A percentile compares a stretch with the other conserved stretches of the same genome.
These are phyloP conservation scores for Didymella glomerata DNA, from an alignment of 2,329 filamentous ascomycete genomes.

Conservation along the genomic window DNA sequence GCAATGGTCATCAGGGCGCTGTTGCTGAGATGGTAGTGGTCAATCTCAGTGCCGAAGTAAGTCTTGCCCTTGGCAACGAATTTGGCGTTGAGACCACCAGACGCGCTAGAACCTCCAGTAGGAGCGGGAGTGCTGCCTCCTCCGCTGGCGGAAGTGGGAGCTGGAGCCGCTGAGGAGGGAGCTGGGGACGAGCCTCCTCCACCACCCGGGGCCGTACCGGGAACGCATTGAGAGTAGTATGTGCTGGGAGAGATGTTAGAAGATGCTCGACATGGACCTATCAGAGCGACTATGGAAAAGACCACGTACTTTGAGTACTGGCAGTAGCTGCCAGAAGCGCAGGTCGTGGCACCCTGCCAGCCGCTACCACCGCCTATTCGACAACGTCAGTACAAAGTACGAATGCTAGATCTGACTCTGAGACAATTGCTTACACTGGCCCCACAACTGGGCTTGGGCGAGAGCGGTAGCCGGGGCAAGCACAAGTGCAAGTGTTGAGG, in stretches of 20 bases:
- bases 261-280: background rate
- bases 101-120: background rate
- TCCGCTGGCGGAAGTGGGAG: background rate
- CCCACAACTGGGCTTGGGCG: background rate
- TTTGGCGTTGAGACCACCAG: background rate
- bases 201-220: background rate
- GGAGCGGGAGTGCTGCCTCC: background rate
- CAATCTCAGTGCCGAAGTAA: slow-evolving; percentile 7
- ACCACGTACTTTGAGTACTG: background rate
- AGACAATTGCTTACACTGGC: background rate
- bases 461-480: background rate
- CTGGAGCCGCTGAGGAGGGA: background rate
- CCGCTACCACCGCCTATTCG: background rate
- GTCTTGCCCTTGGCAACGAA: slow-evolving; percentile 3
- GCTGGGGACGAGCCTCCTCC: background rate
- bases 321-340: background rate
- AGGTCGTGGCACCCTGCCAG: background rate
- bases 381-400: background rate
- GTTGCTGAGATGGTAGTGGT: slow-evolving; percentile 8
- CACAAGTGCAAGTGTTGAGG: background rate
- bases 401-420: background rate
- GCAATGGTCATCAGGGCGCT: background rate
- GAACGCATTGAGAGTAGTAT: background rate
- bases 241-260: background rate
- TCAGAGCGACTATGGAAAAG: background rate